Evolutionary conservation across 495 filamentous ascomycete genomes (phyloP).

Genomic region (Massariosphaeria phaeospora): DNA sequence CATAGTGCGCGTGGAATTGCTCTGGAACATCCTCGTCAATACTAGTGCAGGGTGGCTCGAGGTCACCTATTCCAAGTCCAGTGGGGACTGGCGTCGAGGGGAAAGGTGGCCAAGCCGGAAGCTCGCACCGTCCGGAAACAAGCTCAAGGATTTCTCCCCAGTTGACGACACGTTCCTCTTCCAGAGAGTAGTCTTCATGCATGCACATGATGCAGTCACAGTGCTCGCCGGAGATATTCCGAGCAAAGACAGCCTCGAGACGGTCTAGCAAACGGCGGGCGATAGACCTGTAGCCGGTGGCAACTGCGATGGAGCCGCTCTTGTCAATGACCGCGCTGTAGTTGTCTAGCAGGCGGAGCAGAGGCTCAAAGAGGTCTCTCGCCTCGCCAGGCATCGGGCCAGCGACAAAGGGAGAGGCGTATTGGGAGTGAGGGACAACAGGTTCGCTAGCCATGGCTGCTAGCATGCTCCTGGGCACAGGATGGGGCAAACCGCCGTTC

Average conservation of each 20-base stretch:
- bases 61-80: conserved; percentile 52
- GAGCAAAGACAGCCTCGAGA: conserved; percentile 85
- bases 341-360: conserved; percentile 74
- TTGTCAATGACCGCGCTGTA: conserved; percentile 74
- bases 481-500: conserved; percentile 68
- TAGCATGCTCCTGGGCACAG: conserved; percentile 64
- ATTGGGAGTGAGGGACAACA: conserved; percentile 42
- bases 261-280: conserved; percentile 91
- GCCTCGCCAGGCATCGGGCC: conserved; percentile 43
- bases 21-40: conserved; percentile 89
- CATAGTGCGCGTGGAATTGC: conserved; percentile 81
- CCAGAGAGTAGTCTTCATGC: conserved; percentile 33
- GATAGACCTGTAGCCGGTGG: conserved; percentile 90
- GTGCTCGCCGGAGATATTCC: conserved; percentile 77
- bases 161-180: conserved; percentile 62
- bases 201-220: conserved; percentile 80
- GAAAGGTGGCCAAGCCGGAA: conserved; percentile 86
- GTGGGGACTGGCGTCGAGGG: conserved; percentile 38
- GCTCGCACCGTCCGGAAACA: conserved; percentile 76
- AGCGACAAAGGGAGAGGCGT: conserved; percentile 41
- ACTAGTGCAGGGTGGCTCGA: conserved; percentile 64
- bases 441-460: conserved; percentile 37
- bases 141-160: conserved; percentile 96
- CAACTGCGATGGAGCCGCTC: conserved; percentile 87
- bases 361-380: conserved; percentile 68